Base-by-base conservation (phyloP, 176 grass and related monocot species). In the Triticum timopheevii region DNA sequence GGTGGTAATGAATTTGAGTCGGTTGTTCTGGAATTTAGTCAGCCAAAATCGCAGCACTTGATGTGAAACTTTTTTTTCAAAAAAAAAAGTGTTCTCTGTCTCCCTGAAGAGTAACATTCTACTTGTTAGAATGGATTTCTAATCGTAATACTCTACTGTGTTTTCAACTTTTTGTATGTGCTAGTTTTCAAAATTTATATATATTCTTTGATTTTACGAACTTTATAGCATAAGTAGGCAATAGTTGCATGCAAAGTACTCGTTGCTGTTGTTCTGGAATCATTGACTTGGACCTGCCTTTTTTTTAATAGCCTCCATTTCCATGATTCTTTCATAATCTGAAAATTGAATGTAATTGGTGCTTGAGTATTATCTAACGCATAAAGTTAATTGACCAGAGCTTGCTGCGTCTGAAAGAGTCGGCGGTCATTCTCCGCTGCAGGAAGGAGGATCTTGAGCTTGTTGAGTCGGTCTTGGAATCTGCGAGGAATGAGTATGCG, bases 391-490 rank as follows among this genome's bases (percentile, higher is more conserved):
- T 54, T 85, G 65, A 79, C 2, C 86, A 98, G 96, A 93, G 96
- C 82, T 89, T 96, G 82, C 69, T 95, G 23, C 84, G 88, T 40
- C 80, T 94, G 77, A 98, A 96, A 81, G 93, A 96, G 66, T 56
- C 90, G 47, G 69, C 86, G 52, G 90, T 98, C 24, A 66, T 96
- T 80, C 86, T 98, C 63, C 87, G 92, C 63, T 96, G 96, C 79
- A 80, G 92, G 50, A 84, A 92, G 76, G 92, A 90, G 39, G 96
- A 94, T 89, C 64, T 67, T 84, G 74, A 90, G 69, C 77, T 96
- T 86, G 93, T 98, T 28, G 88, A 91, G 47, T 94, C 92, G n/a
- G 82, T 94, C 86, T 85, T 96, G 69, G 86, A 88, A 71, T 77
- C 76, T 8, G 84, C 92, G 65, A 92, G 65, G 65, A 82, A 92